Conservation (phyloP, 2,329 filamentous ascomycete genomes). For the Helotiales sp. region DNA sequence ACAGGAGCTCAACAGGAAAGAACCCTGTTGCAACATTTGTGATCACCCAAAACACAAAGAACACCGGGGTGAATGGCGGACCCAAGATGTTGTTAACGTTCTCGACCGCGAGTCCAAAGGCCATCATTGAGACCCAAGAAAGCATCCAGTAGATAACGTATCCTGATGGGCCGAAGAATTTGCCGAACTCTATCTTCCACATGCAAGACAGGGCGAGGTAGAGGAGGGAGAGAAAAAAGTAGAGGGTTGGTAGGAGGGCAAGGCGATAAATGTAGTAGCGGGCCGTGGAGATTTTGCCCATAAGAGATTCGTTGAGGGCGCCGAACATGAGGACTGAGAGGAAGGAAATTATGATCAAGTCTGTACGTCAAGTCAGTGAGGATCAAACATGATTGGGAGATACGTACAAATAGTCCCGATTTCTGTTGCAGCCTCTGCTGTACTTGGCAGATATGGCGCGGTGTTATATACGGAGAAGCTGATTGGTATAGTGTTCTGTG, state of each 20-base stretch:
- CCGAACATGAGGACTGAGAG: constrained; percentile 23
- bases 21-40: constrained; percentile 22
- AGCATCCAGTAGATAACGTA: constrained; percentile 25
- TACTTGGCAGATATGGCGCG: constrained; percentile 18
- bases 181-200: constrained; percentile 20
- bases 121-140: constrained; percentile 22
- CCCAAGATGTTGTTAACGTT: constrained; percentile 22
- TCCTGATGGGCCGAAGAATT: constrained; percentile 18
- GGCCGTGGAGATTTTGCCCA: constrained; percentile 17
- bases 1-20: constrained; percentile 21
- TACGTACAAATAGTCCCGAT: constrained; percentile 24
- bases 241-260: constrained; percentile 12
- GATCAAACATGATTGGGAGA: too few species aligned
- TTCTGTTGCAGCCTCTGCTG: constrained; percentile 22
- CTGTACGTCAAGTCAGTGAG: constrained; percentile 3
- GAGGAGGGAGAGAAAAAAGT: constrained; percentile 20
- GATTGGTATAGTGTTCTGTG: constrained; percentile 12
- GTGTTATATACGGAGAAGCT: constrained; percentile 16
- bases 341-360: constrained; percentile 24
- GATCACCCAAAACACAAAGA: constrained; percentile 26
- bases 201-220: constrained; percentile 19
- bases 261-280: constrained; percentile 21
- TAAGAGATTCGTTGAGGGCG: constrained; percentile 19
- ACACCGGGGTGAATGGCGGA: constrained; percentile 21
- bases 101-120: constrained; percentile 23